Evolutionary conservation across 2,329 filamentous ascomycete species (phyloP).

Genomic region (Reticulascus tulasneorum): DNA sequence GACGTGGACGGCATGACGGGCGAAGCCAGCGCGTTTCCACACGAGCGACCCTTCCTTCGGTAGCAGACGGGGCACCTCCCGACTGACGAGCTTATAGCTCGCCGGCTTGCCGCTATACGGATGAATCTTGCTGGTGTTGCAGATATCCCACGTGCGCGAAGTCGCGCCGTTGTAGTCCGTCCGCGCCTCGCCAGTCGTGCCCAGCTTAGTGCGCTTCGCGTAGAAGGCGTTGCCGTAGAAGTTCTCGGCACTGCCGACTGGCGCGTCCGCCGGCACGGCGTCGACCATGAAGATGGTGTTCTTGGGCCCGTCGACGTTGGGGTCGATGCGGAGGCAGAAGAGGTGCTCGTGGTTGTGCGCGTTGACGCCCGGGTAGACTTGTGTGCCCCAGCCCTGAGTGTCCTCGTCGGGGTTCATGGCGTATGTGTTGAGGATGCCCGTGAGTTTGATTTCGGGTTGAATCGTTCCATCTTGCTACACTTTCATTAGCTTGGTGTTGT

Average conservation of each 20-base stretch:
- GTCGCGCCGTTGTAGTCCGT: conserved; percentile 80
- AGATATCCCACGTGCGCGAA: conserved; percentile 84
- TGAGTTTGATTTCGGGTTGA: conserved; percentile 87
- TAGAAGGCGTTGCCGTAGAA: conserved; percentile 88
- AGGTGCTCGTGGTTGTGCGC: conserved; percentile 96
- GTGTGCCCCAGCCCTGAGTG: conserved; percentile 81
- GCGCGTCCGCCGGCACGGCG: conserved; percentile 64
- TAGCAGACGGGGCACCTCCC: conserved; percentile 74
- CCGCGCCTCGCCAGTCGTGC: conserved; percentile 62
- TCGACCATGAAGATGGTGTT: conserved; percentile 87
- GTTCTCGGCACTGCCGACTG: conserved; percentile 78
- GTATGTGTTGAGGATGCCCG: conserved; percentile 91
- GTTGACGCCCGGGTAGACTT: conserved; percentile 86
- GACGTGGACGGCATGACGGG: conserved; percentile 81
- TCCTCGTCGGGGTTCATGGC: conserved; percentile 76
- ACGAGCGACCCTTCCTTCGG: conserved; percentile 79
- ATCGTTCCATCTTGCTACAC: conserved; percentile 76
- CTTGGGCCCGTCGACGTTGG: conserved; percentile 78
- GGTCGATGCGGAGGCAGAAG: conserved; percentile 84
- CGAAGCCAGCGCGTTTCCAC: conserved; percentile 87
- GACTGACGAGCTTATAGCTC: conserved; percentile 83
- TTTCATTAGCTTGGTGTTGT: conserved; percentile 12
- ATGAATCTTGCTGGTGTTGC: conserved; percentile 79
- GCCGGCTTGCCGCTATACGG: conserved; percentile 81
- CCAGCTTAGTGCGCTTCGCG: conserved; percentile 76